phyloP scores from a whole-genome alignment of 129 eudicot species.

The Saposhnikovia divaricata region DNA sequence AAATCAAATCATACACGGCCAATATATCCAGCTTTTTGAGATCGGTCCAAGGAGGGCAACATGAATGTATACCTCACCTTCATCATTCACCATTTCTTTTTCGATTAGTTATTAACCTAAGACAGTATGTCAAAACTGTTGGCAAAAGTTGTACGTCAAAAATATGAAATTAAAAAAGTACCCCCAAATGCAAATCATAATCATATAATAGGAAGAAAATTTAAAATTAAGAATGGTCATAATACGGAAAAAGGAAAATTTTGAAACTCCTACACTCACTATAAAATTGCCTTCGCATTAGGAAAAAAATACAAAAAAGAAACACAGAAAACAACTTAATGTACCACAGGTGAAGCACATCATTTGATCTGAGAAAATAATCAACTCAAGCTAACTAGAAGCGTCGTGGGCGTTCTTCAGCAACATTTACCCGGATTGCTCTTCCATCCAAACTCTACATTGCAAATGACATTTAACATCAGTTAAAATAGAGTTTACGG shows the following conservation, averaged over 20 bases:
- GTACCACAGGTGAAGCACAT: neutral
- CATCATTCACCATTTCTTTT: too few relatives aligned
- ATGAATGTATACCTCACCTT: too few relatives aligned
- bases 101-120: too few relatives aligned
- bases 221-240: neutral
- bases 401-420: slow-evolving; percentile 57
- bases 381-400: slow-evolving; percentile 28
- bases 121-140: neutral
- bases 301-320: neutral
- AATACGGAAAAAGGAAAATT: neutral
- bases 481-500: neutral
- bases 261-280: neutral
- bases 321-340: neutral
- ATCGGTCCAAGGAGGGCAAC: too few relatives aligned
- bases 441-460: slow-evolving; percentile 73
- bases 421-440: slow-evolving; percentile 58
- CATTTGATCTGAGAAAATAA: neutral
- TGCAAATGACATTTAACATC: neutral
- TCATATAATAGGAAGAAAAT: neutral
- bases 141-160: neutral
- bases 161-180: neutral
- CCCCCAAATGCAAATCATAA: neutral
- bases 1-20: too few relatives aligned
- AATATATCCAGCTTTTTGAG: too few relatives aligned
- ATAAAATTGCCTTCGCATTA: neutral